Conservation (phyloP, 345 rosid genomes). For the Rhizophora mangle region DNA sequence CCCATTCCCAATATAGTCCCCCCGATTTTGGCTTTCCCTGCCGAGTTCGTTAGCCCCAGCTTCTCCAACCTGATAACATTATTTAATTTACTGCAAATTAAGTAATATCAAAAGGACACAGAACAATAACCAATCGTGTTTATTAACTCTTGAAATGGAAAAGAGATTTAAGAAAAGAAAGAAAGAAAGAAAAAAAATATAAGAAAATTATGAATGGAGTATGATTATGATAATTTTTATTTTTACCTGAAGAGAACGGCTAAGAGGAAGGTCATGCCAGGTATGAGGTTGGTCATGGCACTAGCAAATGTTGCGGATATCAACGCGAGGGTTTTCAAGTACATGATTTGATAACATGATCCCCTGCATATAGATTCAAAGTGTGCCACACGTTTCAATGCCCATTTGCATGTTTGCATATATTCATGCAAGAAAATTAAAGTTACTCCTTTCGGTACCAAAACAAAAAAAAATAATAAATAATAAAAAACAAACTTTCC, state of each 20-base stretch:
- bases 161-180: no score
- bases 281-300: constrained; percentile 21
- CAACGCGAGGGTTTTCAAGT: constrained; percentile 7
- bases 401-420: no score
- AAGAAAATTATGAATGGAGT: no score
- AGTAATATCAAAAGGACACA: no score
- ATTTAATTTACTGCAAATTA: neutral
- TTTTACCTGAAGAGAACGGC: constrained; percentile 24
- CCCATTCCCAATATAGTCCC: constrained; percentile 52
- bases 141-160: no score
- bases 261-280: constrained; percentile 25
- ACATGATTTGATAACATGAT: constrained; percentile 9
- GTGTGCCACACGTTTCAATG: no score
- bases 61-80: constrained; percentile 44
- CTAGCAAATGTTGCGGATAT: constrained; percentile 30
- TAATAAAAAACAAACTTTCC: no score
- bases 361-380: constrained; percentile 11
- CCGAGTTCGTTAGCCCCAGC: constrained; percentile 19
- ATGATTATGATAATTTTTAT: neutral
- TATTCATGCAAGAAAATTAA: no score
- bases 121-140: no score
- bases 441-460: no score
- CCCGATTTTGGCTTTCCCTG: constrained; percentile 47
- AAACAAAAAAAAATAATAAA: no score
- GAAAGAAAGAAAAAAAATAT: no score